phyloP scores from a whole-genome alignment of 352 stramenopile species.

The Phytophthora melonis region DNA sequence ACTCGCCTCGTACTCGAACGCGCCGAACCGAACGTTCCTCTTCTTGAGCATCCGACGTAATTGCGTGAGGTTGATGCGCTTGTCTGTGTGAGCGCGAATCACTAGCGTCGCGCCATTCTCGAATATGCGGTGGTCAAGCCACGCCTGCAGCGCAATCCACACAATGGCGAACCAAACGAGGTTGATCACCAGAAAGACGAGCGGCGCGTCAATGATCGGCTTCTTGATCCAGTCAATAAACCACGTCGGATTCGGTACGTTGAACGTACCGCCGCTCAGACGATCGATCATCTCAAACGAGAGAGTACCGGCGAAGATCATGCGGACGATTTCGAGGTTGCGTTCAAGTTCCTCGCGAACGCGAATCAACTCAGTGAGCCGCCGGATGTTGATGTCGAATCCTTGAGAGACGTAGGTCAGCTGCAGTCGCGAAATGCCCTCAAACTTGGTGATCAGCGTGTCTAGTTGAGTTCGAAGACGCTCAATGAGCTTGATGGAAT shows the following conservation, averaged over 20 bases:
- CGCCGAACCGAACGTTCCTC: conserved; percentile 41
- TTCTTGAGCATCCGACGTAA: conserved; percentile 56
- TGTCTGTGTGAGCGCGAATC: conserved; percentile 83
- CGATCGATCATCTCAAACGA: conserved; percentile 96
- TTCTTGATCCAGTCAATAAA: conserved; percentile 81
- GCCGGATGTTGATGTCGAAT: conserved; percentile 91
- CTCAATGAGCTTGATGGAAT: conserved; percentile 96
- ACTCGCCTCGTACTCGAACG: conserved; percentile 51
- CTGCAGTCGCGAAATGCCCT: conserved; percentile 90
- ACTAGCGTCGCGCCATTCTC: conserved; percentile 90
- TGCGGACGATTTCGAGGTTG: conserved; percentile 90
- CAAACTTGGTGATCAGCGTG: conserved; percentile 92
- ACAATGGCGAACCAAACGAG: conserved; percentile 71
- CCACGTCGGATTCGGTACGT: conserved; percentile 90
- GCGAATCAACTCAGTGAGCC: conserved; percentile 80
- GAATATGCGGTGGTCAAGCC: conserved; percentile 49
- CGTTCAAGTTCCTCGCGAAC: conserved; percentile 64
- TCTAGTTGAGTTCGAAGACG: conserved; percentile 93
- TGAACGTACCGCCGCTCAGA: conserved; percentile 93
- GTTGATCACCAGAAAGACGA: conserved; percentile 88
- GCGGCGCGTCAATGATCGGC: conserved; percentile 63
- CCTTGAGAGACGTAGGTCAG: conserved; percentile 89
- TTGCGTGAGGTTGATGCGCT: conserved; percentile 60
- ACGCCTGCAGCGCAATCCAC: conserved; percentile 66
- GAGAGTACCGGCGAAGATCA: conserved; percentile 94